Base-by-base conservation (phyloP, 768 basidiomycete species). In the Mycena venus region DNA sequence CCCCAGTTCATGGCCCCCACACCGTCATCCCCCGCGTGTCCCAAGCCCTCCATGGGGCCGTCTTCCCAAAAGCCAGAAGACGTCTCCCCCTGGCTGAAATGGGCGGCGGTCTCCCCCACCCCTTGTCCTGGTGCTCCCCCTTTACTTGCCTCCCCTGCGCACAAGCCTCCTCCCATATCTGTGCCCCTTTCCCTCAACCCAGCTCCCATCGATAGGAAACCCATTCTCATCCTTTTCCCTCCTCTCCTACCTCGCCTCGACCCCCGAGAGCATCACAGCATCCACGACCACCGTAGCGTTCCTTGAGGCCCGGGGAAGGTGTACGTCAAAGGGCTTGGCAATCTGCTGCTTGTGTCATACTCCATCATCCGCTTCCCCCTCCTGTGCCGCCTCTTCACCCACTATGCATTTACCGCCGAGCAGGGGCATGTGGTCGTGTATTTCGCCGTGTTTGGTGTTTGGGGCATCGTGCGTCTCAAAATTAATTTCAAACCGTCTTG, bases 401-500 rank as follows among this genome's bases (percentile, higher is more conserved):
- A 38, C 32, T 29, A 38, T 17, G 5, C 19, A 2, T 94, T 94
- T 9, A 51, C 61, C 78, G 91, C 89, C 47, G 94, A 95, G 82
- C 94, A 93, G 77, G 91, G 88, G 0, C 94, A 95, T 78, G 91
- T 92, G 0, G 61, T 90, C 51, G 59, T 90, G 23, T 95, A 95
- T 81, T 93, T 91, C 70, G 78, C 85, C 0, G 66, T 87, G 73
- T 88, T 88, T 75, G 88, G 90, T 4, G 71, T 80, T 4, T 87
- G 90, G 83, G 94, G 94, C 17, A 80, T 89, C 40, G 93, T 93
- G 67, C 79, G 93, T 77, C n/a, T n/a, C n/a, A 19, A 11, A 32
- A 10, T 47, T 27, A 27, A 2, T 19, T 34, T 31, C 29, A 2
- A 31, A 17, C 5, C 19, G 31, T 21, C 10, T 21, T 63, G 19